These are phyloP conservation scores for Purpureocillium lavendulum DNA, from an alignment of 2,329 filamentous ascomycete species.

Conservation along the genomic window DNA sequence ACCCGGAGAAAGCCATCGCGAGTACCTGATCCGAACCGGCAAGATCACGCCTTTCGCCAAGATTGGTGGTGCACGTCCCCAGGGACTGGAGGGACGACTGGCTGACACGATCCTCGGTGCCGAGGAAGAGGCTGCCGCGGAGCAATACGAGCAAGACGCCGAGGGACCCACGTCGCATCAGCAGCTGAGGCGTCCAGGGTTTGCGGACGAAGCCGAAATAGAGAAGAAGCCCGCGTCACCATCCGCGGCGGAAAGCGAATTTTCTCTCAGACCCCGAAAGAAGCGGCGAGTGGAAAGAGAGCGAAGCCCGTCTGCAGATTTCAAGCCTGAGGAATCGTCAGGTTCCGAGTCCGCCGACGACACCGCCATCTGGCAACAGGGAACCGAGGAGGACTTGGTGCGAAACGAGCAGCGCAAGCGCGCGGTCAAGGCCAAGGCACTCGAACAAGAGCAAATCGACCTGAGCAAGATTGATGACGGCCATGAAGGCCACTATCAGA, in stretches of 20 bases:
- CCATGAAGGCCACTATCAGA: conserved; percentile 72
- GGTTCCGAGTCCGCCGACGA: conserved; percentile 25
- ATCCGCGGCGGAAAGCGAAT: conserved; percentile 35
- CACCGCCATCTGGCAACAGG: conserved; percentile 27
- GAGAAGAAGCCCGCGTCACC: background rate
- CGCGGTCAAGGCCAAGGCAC: conserved; percentile 25
- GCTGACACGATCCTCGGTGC: conserved; percentile 74
- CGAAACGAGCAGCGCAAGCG: conserved; percentile 32
- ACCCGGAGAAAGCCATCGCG: conserved; percentile 74
- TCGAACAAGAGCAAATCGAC: conserved; percentile 34
- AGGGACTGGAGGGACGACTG: conserved; percentile 58
- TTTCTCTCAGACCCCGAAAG: conserved; percentile 50
- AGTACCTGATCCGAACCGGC: conserved; percentile 88
- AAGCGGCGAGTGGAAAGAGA: conserved; percentile 34
- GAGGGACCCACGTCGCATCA: conserved; percentile 58
- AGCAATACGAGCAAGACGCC: conserved; percentile 29
- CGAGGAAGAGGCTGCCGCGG: conserved; percentile 56
- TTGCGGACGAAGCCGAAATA: conserved; percentile 33
- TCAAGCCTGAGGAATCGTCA: conserved; percentile 24
- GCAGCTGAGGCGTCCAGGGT: conserved; percentile 64
- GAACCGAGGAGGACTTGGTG: conserved; percentile 28
- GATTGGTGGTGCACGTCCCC: conserved; percentile 55
- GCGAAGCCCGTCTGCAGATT: conserved; percentile 38
- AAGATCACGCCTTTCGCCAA: conserved; percentile 96
- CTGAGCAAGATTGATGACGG: conserved; percentile 72